Evolutionary conservation across 768 basidiomycete species (phyloP), one percentile per base, ranked within the genome.

Genomic region (Suillus fuscotomentosus): DNA sequence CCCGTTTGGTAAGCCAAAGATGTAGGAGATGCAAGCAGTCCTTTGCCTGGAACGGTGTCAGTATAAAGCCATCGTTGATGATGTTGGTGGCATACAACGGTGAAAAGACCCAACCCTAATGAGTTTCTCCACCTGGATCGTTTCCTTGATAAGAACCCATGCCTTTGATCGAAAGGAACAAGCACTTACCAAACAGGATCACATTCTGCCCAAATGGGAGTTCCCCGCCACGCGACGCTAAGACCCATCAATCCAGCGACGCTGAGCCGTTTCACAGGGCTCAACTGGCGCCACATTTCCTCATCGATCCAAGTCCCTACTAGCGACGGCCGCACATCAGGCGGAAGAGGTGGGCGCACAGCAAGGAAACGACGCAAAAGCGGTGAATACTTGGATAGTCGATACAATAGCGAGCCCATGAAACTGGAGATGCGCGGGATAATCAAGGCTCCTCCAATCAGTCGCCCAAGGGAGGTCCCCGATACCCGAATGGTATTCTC

Each of bases 1-100:
- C 91, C 20, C 85, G 86, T 70, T 90, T 89, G 7, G 86, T 81
- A 5, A 92, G 81, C 77, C 84, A 90, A 7, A 91, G 79, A 69
- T 92, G 88, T 5, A 89, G 74, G 0, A 93, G 79, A 45, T 88
- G 83, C 1, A 90, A 50, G 59, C 86, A 86, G 64, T 92, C 91
- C 71, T 88, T 90, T 9, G 81, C 84, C 89, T 91, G 53, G 7
- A 14, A 22, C 43, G 38, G 8, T 45, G 15, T 60, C 24, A 53
- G 48, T 6, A 22, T 55, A 15, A 7, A 3, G 41, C 61, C 20
- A 51, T 39, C 22, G 22, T 10, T 10, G 20, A 41, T 43, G 17
- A 34, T 14, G 22, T 2, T 13, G 14, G 13, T 22, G 22, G 68
- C 86, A 65, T 71, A 90, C 89, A 63, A 88, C 80, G 5, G 88